Evolutionary conservation across 371 early-diverging fungal species (phyloP).

Genomic region (Nematocida ausubeli): DNA sequence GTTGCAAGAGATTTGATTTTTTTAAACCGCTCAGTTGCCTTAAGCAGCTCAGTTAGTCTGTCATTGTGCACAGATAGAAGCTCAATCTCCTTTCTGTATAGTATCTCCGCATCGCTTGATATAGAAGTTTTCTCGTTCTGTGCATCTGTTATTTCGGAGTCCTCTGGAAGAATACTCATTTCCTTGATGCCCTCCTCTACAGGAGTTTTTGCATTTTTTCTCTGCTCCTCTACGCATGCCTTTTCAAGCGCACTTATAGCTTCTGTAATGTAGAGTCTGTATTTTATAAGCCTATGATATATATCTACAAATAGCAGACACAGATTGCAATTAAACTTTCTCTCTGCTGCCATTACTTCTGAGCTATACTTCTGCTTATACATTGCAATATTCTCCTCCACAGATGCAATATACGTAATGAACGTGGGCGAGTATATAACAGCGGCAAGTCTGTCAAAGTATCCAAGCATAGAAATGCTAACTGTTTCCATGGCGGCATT

Average conservation of each 20-base stretch:
- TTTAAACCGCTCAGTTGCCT: slow-evolving; percentile 46
- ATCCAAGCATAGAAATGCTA: background rate
- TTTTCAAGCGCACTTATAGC: slow-evolving; percentile 3
- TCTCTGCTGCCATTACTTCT: slow-evolving; percentile 18
- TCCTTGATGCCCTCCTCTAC: background rate
- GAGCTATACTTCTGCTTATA: slow-evolving; percentile 32
- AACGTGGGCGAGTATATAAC: slow-evolving; percentile 30
- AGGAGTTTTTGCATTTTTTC: background rate
- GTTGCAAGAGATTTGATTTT: slow-evolving; percentile 19
- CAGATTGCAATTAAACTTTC: slow-evolving; percentile 19
- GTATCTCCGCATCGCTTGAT: background rate
- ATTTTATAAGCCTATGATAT: slow-evolving; percentile 45
- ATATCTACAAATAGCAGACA: slow-evolving; percentile 32
- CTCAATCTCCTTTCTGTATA: background rate
- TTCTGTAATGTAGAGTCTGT: slow-evolving; percentile 43
- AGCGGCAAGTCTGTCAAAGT: slow-evolving; percentile 12
- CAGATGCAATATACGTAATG: slow-evolving; percentile 29
- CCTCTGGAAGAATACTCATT: background rate
- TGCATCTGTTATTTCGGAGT: background rate
- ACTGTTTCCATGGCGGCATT: slow-evolving; percentile 15
- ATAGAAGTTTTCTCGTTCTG: too few species aligned
- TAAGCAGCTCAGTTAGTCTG: slow-evolving; percentile 16
- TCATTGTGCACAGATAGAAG: background rate
- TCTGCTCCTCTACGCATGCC: background rate
- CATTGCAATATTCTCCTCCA: slow-evolving; percentile 36